Evolutionary conservation across 2,329 filamentous ascomycete genomes (phyloP).

Genomic region (Ophiostoma tasmaniense): DNA sequence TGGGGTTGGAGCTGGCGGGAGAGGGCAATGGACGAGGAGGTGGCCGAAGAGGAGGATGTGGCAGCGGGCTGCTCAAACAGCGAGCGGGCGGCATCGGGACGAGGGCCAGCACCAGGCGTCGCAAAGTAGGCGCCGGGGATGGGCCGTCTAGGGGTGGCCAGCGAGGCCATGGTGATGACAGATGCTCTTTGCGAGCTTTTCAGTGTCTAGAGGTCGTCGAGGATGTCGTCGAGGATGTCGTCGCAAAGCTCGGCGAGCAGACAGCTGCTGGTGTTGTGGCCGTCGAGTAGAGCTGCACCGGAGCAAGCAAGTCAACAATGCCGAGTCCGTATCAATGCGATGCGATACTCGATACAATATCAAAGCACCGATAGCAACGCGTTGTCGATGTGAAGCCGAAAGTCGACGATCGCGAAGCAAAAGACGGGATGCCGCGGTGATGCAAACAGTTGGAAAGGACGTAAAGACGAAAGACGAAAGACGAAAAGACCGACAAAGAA

Average conservation of each 20-base stretch:
- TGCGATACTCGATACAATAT: not conserved
- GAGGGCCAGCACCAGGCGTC: conserved; percentile 54
- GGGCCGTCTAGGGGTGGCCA: conserved; percentile 60
- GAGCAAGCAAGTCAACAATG: not conserved
- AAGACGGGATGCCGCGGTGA: conserved; percentile 3
- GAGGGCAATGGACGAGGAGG: not conserved
- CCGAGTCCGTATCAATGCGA: not conserved
- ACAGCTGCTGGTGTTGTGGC: not conserved
- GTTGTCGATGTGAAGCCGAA: conserved; percentile 1
- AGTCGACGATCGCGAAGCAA: not conserved
- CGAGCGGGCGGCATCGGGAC: conserved; percentile 40
- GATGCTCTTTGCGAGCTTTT: not conserved
- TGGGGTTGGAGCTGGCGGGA: conserved; percentile 5
- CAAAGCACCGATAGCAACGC: not conserved
- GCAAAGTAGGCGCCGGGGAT: conserved; percentile 69
- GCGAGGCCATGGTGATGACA: conserved; percentile 8
- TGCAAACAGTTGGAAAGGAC: not conserved
- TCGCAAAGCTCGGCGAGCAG: conserved; percentile 3
- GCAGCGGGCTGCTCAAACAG: conserved; percentile 35
- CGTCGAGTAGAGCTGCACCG: not conserved
- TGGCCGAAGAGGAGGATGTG: not conserved
- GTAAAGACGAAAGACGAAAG: not conserved
- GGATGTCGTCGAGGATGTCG: not conserved
- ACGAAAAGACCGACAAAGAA: not conserved
- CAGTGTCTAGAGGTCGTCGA: not conserved